Percentiles rank a stretch among this genome's conserved stretches.
Conservation (phyloP, 345 rosid species). For the Brassica napus region Da-Ae NC_063451.1:23015501-23016000, state of each 20-base stretch:
- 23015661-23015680: slow-evolving; percentile 23
- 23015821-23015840: not conserved
- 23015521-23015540: not conserved
- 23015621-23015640: slow-evolving; percentile 93
- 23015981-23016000: slow-evolving; percentile 36
- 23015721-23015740: no score
- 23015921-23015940: not conserved
- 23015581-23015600: not conserved
- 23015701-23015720: no score
- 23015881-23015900: not conserved
- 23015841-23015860: not conserved
- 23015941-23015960: slow-evolving; percentile 42
- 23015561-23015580: not conserved
- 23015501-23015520: not conserved
- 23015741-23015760: not conserved
- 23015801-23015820: no score
- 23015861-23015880: not conserved
- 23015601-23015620: slow-evolving; percentile 40
- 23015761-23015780: not conserved
- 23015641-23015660: slow-evolving; percentile 68
- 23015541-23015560: not conserved
- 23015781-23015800: not conserved
- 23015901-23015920: not conserved
- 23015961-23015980: slow-evolving; percentile 50
- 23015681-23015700: no score